Base-by-base conservation (phyloP, 2,329 filamentous ascomycete genomes). In the Pseudofabraea citricarpa region DNA sequence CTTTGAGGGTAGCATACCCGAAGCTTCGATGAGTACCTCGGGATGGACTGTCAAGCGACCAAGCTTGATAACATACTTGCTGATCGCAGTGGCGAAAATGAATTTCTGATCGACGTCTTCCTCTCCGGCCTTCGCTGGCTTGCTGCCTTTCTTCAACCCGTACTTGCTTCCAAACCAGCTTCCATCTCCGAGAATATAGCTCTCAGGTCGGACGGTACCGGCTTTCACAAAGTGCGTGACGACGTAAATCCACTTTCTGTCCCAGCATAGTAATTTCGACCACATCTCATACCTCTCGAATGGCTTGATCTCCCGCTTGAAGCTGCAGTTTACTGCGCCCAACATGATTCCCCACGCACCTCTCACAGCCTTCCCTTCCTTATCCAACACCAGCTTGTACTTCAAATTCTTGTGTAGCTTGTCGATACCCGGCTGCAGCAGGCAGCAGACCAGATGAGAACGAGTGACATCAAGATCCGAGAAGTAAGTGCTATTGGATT, bases 41-140 rank as follows among this genome's bases (percentile, higher is more conserved):
- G 93, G 90, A 51, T 90, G 81, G 4, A 97, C 79, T 0, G 91
- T 97, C 56, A 93, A 72, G 19, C 91, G 74, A 1, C 85, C 87
- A 44, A 89, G 73, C 70, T 91, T 91, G 62, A 88, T 82, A 31
- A 91, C 87, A 62, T 91, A 91, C 69, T 90, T 90, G 68, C 78
- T 83, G 33, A 91, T 64, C 1, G 81, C 82, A 0, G 83, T 83
- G 1, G 87, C 87, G 53, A 85, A 75, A 29, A 91, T 74, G 47
- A 77, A 79, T 64, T 76, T 81, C 61, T 80, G 72, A 62, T 77
- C 78, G 22, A 73, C 59, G 24, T 63, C 59, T 4, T 42, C 43
- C 13, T 31, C 27, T 2, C 26, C 35, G 13, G 31, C 15, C 16
- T 65, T 70, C 36, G 60, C 55, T 2, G 61, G 62, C 20, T 65